Conservation (phyloP, 2,329 filamentous ascomycete species). For the Didymella exigua region DNA sequence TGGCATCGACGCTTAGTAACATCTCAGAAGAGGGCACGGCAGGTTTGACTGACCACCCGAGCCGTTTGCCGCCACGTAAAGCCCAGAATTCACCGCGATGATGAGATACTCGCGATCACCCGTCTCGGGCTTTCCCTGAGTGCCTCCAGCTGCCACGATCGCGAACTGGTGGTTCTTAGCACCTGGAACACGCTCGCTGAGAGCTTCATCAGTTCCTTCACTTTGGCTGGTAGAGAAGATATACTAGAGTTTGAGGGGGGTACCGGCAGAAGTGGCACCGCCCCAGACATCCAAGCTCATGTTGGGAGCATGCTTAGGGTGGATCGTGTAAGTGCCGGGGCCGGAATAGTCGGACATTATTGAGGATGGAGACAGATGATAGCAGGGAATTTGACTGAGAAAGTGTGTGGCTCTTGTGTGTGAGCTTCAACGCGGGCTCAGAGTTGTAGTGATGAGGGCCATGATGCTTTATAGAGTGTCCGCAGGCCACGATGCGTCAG, state of each 20-base stretch:
- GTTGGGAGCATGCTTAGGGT: background rate
- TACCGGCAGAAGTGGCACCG: background rate
- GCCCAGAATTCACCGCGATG: background rate
- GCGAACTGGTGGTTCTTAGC: background rate
- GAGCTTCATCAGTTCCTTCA: background rate
- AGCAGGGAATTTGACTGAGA: background rate
- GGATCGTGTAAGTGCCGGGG: background rate
- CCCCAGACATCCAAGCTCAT: constrained; percentile 4
- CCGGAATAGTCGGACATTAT: constrained; percentile 4
- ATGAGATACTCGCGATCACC: constrained; percentile 1
- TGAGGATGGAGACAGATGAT: background rate
- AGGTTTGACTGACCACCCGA: no score
- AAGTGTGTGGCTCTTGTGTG: background rate
- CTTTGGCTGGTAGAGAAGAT: background rate
- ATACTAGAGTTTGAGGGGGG: background rate
- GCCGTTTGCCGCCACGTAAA: background rate
- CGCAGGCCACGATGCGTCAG: background rate
- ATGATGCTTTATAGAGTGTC: background rate
- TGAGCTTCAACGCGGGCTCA: no score
- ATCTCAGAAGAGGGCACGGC: no score
- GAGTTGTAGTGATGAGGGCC: no score
- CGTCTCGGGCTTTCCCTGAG: background rate
- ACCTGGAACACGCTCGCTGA: background rate
- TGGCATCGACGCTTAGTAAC: background rate
- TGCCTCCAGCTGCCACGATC: constrained; percentile 2